phyloP scores from a whole-genome alignment of 345 rosid genomes.

The Dipteronia sinensis region DNA sequence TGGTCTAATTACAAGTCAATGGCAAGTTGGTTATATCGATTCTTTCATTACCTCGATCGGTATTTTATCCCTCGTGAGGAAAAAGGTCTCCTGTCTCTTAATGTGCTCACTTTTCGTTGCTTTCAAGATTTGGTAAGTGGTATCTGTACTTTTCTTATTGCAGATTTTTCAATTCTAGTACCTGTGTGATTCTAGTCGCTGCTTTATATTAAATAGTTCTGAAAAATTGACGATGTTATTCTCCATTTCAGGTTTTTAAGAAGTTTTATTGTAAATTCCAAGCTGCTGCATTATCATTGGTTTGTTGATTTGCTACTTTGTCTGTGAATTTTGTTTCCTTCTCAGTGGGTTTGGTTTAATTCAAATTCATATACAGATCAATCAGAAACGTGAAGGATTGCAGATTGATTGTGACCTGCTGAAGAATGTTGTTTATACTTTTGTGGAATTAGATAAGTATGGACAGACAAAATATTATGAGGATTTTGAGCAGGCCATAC shows the following conservation, averaged over 20 bases:
- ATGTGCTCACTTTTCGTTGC: constrained; percentile 13
- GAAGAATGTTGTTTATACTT: constrained; percentile 21
- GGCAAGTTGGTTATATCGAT: constrained; percentile 34
- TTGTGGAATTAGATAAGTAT: constrained; percentile 21
- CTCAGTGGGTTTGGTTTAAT: not conserved
- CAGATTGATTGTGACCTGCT: constrained; percentile 19
- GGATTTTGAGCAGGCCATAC: constrained; percentile 28
- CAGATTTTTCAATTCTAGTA: not conserved
- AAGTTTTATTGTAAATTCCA: constrained; percentile 13
- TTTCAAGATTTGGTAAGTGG: constrained; percentile 29
- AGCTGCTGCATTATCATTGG: constrained; percentile 26
- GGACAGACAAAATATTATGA: constrained; percentile 19
- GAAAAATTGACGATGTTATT: constrained; percentile 4
- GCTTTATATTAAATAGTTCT: not conserved
- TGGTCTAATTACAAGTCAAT: constrained; percentile 38
- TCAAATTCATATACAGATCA: constrained; percentile 23
- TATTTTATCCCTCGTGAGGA: constrained; percentile 14
- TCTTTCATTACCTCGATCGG: constrained; percentile 34
- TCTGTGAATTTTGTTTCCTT: not conserved
- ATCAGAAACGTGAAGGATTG: constrained; percentile 27
- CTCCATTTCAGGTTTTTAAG: constrained; percentile 29
- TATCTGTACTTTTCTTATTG: not conserved
- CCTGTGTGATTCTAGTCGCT: not conserved
- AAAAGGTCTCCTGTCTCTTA: constrained; percentile 8
- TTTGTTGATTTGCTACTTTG: not conserved